A percentile compares a stretch with the other conserved stretches of the same genome.
Conservation (phyloP, 768 basidiomycete species). For the Xerocomus potaroensis region DNA sequence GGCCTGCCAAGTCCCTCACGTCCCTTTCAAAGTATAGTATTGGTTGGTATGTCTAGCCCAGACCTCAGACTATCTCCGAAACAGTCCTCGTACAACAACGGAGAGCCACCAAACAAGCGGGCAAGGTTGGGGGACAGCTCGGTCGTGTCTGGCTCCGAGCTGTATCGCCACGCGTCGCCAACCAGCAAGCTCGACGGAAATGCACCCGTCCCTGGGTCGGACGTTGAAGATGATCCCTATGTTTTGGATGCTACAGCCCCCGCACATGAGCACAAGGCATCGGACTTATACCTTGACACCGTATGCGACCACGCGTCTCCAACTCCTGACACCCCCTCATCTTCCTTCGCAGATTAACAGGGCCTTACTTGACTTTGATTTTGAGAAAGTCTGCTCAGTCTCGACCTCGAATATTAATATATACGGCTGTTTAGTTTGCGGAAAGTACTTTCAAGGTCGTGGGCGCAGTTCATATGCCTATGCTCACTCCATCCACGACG, state of each 20-base stretch:
- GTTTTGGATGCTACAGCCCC: constrained; percentile 23
- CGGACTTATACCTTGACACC: constrained; percentile 93
- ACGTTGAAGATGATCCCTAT: constrained; percentile 27
- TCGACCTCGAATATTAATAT: constrained; percentile 95
- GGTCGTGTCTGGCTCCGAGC: constrained; percentile 13
- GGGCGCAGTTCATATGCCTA: constrained; percentile 94
- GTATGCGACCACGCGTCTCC: constrained; percentile 42
- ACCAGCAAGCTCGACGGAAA: constrained; percentile 28
- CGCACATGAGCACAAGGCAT: constrained; percentile 40
- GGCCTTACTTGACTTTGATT: constrained; percentile 91
- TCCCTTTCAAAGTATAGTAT: constrained; percentile 2
- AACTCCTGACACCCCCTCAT: constrained; percentile 16
- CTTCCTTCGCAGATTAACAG: constrained; percentile 72
- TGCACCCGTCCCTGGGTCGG: constrained; percentile 18
- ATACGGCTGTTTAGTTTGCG: constrained; percentile 96
- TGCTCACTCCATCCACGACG: constrained; percentile 94
- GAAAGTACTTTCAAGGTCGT: constrained; percentile 98
- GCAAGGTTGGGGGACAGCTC: constrained; percentile 19
- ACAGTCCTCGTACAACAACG: constrained; percentile 5
- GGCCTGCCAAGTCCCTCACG: background rate
- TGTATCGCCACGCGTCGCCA: constrained; percentile 24
- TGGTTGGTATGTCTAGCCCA: constrained; percentile 19
- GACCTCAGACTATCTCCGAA: constrained; percentile 5
- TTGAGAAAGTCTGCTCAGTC: constrained; percentile 98
- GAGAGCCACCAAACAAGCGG: constrained; percentile 31